Evolutionary conservation across 441 rosid species (phyloP), one percentile per base, ranked within the genome.

Genomic region (Cnidoscolus chayamansa): DNA sequence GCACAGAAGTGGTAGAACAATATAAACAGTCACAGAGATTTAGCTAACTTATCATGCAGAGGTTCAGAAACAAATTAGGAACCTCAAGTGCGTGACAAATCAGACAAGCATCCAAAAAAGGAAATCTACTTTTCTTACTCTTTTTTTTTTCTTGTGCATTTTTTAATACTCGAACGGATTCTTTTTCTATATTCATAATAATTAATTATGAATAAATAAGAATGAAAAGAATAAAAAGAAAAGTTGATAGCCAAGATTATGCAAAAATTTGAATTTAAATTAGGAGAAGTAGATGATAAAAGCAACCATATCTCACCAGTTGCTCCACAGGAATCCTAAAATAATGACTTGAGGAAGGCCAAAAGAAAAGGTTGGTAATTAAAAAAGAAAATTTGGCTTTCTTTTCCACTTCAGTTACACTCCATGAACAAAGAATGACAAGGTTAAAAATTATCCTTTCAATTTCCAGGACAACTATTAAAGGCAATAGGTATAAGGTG

Each of bases 391-490:
- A 55, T 19, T 25, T 25, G 40, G 70, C 72, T 76, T 74, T 73
- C 63, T 58, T 57, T 54, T 45, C 15, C 47, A 59, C 71, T 57
- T 35, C 76, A 49, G 67, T 65, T 64, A 75, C 60, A 71, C 30
- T 19, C 60, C 16, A 67, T 17, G 12, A 70, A 62, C 70, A 69
- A 66, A 58, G 48, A 15, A 54, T 68, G 53, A 72, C 47, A n/a
- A 32, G 50, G 66, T 67, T 54, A 76, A 74, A 60, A 74, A 67
- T 78, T 82, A 74, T 77, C 77, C 71, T 63, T 73, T 79, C 74
- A 68, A 64, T 74, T 72, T 67, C 76, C 73, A 35, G 61, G 53
- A 61, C 54, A 70, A 37, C 65, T 45, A 72, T 56, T 50, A 72
- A 40, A 50, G 68, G 73, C 66, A 67, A 72, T 70, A 73, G 77